Conservation (phyloP, 305 asterid species). For the Fraxinus greggii region DNA sequence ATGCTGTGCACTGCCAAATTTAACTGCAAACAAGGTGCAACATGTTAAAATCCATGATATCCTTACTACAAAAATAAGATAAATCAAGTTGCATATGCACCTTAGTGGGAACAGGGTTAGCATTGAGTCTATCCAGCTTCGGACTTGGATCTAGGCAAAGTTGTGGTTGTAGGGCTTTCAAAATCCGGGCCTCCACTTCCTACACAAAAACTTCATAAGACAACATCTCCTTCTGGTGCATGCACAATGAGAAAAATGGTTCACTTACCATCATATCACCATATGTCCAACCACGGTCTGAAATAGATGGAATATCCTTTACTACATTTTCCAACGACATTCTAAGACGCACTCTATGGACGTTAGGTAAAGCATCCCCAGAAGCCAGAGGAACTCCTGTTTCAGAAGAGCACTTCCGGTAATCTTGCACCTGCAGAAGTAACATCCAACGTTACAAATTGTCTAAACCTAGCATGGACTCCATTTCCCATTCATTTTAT, state of each 20-base stretch:
- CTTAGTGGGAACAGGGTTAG: constrained; percentile 49
- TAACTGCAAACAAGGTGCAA: constrained; percentile 48
- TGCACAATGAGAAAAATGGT: constrained; percentile 23
- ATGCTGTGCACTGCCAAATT: constrained; percentile 61
- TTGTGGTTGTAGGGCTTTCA: constrained; percentile 88
- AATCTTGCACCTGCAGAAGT: constrained; percentile 74
- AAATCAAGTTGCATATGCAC: constrained; percentile 30
- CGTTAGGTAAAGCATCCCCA: constrained; percentile 49
- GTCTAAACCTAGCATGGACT: constrained; percentile 8
- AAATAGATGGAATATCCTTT: constrained; percentile 85
- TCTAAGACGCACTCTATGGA: constrained; percentile 65
- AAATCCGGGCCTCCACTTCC: constrained; percentile 96
- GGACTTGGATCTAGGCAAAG: constrained; percentile 82
- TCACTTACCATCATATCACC: constrained; percentile 94
- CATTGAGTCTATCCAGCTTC: constrained; percentile 60
- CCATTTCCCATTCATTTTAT: constrained; percentile 13
- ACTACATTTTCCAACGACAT: constrained; percentile 92
- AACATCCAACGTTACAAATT: constrained; percentile 11
- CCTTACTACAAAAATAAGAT: constrained; percentile 4
- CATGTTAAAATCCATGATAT: constrained; percentile 22
- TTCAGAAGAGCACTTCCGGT: constrained; percentile 65
- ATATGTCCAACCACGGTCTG: constrained; percentile 85
- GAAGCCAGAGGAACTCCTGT: constrained; percentile 47
- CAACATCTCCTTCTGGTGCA: constrained; percentile 19
- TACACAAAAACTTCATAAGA: constrained; percentile 38